A percentile compares a stretch with the other conserved stretches of the same genome.
Evolutionary conservation across 2,329 filamentous ascomycete genomes (phyloP).

Genomic region (Thelonectria olida): DNA sequence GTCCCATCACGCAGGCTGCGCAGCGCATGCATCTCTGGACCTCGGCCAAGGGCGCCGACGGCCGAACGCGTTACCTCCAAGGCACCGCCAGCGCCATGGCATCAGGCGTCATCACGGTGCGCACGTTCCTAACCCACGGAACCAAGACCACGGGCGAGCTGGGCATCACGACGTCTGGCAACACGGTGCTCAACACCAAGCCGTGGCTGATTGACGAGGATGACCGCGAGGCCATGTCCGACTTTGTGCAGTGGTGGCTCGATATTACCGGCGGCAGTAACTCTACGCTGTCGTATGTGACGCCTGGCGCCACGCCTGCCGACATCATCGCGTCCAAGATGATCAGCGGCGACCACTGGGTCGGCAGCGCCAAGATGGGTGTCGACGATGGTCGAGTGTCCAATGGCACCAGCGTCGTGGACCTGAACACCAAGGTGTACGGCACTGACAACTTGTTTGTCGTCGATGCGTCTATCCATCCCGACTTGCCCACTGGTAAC

Average conservation of each 20-base stretch:
- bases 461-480: conserved; percentile 70
- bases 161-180: conserved; percentile 34
- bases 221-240: conserved; percentile 37
- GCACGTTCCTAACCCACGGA: conserved; percentile 37
- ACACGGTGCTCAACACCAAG: conserved; percentile 41
- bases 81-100: conserved; percentile 39
- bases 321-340: conserved; percentile 36
- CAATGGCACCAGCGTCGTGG: conserved; percentile 63
- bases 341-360: conserved; percentile 42
- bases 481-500: conserved; percentile 49
- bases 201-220: conserved; percentile 38
- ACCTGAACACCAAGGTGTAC: conserved; percentile 65
- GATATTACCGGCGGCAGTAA: conserved; percentile 31
- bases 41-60: conserved; percentile 34
- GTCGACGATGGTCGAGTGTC: conserved; percentile 55
- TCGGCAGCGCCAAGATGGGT: conserved; percentile 52
- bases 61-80: conserved; percentile 35
- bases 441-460: conserved; percentile 70
- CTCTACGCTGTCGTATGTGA: conserved; percentile 35
- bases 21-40: conserved; percentile 42
- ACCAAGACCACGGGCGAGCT: conserved; percentile 37
- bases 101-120: conserved; percentile 33
- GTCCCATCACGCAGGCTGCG: conserved; percentile 39
- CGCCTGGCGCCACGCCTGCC: conserved; percentile 26
- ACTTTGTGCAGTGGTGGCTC: conserved; percentile 39